Conservation (phyloP, 2,329 filamentous ascomycete genomes). For the Alternaria sp. region DNA sequence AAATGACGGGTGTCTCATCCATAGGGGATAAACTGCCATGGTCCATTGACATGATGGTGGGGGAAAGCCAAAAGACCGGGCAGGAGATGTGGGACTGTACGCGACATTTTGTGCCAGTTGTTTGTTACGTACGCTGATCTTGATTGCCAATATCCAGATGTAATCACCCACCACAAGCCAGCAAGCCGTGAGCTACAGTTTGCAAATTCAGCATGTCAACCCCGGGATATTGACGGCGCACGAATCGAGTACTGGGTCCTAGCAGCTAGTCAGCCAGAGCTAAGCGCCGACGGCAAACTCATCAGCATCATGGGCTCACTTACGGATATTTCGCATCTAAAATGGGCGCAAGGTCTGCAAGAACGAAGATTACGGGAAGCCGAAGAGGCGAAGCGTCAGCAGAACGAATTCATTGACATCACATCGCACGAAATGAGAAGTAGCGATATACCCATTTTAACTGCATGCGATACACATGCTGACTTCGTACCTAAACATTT, state of each 20-base stretch:
- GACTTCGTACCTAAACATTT: constrained; percentile 4
- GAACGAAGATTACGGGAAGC: constrained; percentile 41
- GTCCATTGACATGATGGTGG: constrained; percentile 55
- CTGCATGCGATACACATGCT: neutral
- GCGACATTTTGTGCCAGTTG: neutral
- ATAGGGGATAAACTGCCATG: constrained; percentile 54
- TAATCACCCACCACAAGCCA: constrained; percentile 48
- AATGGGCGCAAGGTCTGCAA: constrained; percentile 49
- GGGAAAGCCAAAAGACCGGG: constrained; percentile 45
- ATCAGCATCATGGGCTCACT: constrained; percentile 44
- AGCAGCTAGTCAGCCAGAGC: constrained; percentile 41
- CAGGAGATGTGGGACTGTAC: constrained; percentile 51
- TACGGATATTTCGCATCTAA: constrained; percentile 47
- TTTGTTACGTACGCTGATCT: neutral
- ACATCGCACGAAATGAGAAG: constrained; percentile 51
- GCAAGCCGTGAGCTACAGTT: constrained; percentile 57
- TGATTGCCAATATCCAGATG: constrained; percentile 10
- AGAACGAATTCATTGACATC: constrained; percentile 51
- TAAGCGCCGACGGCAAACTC: constrained; percentile 37
- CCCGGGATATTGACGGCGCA: constrained; percentile 50
- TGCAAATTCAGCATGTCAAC: constrained; percentile 44
- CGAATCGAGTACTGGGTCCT: constrained; percentile 58
- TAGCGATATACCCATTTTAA: constrained; percentile 31
- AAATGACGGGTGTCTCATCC: constrained; percentile 57
- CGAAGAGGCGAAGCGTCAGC: constrained; percentile 45